These are phyloP conservation scores for Benincasa hispida DNA, from an alignment of 306 rosid species.

Conservation along the genomic window DNA sequence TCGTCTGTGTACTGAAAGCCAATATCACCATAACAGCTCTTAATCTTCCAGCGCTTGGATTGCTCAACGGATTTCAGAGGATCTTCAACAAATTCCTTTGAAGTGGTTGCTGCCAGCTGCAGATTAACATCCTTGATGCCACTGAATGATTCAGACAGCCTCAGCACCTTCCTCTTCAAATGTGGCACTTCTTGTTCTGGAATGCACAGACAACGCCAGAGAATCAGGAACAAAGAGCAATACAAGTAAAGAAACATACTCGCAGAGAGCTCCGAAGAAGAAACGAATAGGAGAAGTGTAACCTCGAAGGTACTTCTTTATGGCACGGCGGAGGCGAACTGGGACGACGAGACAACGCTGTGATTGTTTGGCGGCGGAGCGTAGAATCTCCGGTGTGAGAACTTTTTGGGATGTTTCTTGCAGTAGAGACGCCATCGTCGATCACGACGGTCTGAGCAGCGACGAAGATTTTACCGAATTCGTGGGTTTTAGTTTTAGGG, in stretches of 20 bases:
- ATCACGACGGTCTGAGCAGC: background rate
- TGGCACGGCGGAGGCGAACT: conserved; percentile 74
- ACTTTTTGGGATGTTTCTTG: conserved; percentile 59
- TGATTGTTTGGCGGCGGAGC: conserved; percentile 77
- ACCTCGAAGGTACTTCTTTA: conserved; percentile 82
- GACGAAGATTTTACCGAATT: background rate
- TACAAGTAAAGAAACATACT: background rate
- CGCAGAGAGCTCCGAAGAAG: background rate
- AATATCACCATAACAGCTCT: conserved; percentile 75
- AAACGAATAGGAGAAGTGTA: background rate
- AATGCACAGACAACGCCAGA: background rate
- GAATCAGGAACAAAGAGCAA: background rate
- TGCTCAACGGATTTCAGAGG: conserved; percentile 53
- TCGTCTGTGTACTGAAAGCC: conserved; percentile 62
- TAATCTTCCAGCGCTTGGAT: conserved; percentile 86
- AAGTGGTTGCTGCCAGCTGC: conserved; percentile 41
- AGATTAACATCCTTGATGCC: conserved; percentile 57
- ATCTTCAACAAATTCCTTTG: conserved; percentile 70
- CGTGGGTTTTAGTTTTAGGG: background rate
- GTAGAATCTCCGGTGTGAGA: conserved; percentile 50
- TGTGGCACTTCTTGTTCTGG: conserved; percentile 75
- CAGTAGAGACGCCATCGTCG: conserved; percentile 49
- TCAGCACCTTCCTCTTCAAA: conserved; percentile 71
- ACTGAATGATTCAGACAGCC: conserved; percentile 59
- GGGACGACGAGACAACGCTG: conserved; percentile 59